Evolutionary conservation across 495 filamentous ascomycete genomes (phyloP).

Genomic region (Podospora comata): DNA sequence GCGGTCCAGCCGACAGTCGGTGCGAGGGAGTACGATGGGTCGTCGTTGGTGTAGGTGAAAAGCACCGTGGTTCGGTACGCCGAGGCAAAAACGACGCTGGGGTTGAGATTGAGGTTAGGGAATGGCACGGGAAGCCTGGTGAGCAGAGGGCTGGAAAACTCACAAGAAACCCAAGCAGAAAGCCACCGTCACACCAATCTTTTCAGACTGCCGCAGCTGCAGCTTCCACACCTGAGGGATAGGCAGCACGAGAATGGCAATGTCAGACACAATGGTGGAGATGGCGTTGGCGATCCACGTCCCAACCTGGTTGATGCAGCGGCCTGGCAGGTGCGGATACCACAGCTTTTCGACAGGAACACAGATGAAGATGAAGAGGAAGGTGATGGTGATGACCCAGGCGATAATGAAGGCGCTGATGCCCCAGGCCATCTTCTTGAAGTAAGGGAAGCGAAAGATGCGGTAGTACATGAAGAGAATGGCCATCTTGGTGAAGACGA

Average conservation of each 20-base stretch:
- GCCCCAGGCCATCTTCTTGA: slow-evolving; percentile 18
- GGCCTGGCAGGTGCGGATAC: slow-evolving; percentile 17
- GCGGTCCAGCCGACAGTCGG: slow-evolving; percentile 43
- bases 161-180: slow-evolving; percentile 19
- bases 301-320: slow-evolving; percentile 18
- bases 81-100: slow-evolving; percentile 18
- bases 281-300: slow-evolving; percentile 19
- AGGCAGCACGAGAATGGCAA: slow-evolving; percentile 14
- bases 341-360: slow-evolving; percentile 17
- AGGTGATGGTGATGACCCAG: slow-evolving; percentile 13
- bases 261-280: slow-evolving; percentile 14
- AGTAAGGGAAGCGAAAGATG: slow-evolving; percentile 17
- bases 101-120: background rate
- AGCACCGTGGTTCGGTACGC: slow-evolving; percentile 29
- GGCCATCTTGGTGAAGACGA: slow-evolving; percentile 14
- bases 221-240: slow-evolving; percentile 19
- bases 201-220: slow-evolving; percentile 13
- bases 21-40: slow-evolving; percentile 40
- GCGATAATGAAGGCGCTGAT: slow-evolving; percentile 16
- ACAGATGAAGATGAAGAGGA: slow-evolving; percentile 17
- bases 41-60: slow-evolving; percentile 34
- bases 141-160: background rate
- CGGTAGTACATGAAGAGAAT: slow-evolving; percentile 19
- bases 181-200: slow-evolving; percentile 13
- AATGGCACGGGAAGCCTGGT: background rate